Percentiles rank a stretch among this genome's conserved stretches.
Evolutionary conservation across 495 filamentous ascomycete genomes (phyloP).

Genomic region (Penicillium silybi): DNA sequence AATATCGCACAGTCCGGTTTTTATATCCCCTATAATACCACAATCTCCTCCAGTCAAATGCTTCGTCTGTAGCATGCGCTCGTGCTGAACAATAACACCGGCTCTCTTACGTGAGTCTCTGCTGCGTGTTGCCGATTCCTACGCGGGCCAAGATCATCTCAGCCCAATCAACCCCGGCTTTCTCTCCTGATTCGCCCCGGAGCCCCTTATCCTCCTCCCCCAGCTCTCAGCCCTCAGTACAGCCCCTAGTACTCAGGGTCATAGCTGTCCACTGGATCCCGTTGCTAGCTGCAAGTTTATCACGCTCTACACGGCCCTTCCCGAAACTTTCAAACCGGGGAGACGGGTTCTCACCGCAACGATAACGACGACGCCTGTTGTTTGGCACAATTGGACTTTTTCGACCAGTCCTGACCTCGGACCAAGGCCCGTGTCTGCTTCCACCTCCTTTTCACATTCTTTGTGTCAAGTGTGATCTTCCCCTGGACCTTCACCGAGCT

Average conservation of each 20-base stretch:
- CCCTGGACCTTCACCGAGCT: conserved; percentile 19
- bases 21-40: conserved; percentile 3
- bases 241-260: not conserved
- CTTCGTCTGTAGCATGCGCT: conserved; percentile 22
- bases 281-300: conserved; percentile 22
- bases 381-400: conserved; percentile 10
- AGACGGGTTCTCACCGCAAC: conserved; percentile 24
- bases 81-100: conserved; percentile 18
- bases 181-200: conserved; percentile 17
- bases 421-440: conserved; percentile 15
- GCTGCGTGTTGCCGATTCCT: conserved; percentile 17
- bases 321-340: conserved; percentile 9
- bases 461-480: conserved; percentile 5
- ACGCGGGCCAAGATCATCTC: not conserved
- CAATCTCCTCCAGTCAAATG: conserved; percentile 26
- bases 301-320: conserved; percentile 11
- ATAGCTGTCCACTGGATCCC: conserved; percentile 2
- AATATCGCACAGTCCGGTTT: conserved; percentile 2
- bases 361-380: conserved; percentile 16
- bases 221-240: not conserved
- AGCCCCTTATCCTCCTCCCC: conserved; percentile 1
- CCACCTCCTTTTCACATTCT: conserved; percentile 5
- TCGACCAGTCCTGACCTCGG: conserved; percentile 12
- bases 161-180: conserved; percentile 3
- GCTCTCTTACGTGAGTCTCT: conserved; percentile 8